A percentile compares a stretch with the other conserved stretches of the same genome.
phyloP scores from a whole-genome alignment of 768 basidiomycete genomes.

The Tricholoma matsutake region DNA sequence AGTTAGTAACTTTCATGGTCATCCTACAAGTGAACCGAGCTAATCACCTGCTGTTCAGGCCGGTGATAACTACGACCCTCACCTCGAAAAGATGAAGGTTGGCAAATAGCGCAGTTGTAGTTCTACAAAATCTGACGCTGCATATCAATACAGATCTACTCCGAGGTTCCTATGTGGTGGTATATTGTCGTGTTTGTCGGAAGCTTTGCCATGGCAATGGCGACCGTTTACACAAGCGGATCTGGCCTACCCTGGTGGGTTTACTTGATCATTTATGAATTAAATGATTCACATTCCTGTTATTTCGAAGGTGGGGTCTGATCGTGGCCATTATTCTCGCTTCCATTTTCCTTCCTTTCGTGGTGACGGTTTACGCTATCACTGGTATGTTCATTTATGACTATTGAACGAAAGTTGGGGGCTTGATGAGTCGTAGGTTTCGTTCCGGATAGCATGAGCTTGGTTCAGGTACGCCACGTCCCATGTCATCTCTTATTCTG shows the following conservation, averaged over 20 bases:
- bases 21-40: background rate
- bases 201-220: slow-evolving; percentile 2
- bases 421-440: slow-evolving; percentile 24
- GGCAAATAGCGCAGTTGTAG: background rate
- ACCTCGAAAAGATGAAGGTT: background rate
- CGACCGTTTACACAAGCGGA: background rate
- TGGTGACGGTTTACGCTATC: slow-evolving; percentile 52
- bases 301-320: slow-evolving; percentile 41
- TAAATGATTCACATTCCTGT: background rate
- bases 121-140: background rate
- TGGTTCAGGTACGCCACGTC: slow-evolving; percentile 31
- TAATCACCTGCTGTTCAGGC: background rate
- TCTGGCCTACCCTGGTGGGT: background rate
- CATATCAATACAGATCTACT: too few relatives aligned
- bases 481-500: background rate
- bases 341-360: slow-evolving; percentile 46
- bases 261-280: background rate
- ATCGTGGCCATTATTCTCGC: slow-evolving; percentile 53
- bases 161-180: slow-evolving; percentile 2
- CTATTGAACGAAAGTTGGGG: background rate
- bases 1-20: slow-evolving; percentile 14
- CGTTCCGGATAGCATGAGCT: slow-evolving; percentile 32
- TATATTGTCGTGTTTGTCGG: background rate
- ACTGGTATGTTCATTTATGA: slow-evolving; percentile 29
- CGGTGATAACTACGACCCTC: background rate